phyloP scores from a whole-genome alignment of 495 filamentous ascomycete genomes.

The Xeromyces bisporus region DNA sequence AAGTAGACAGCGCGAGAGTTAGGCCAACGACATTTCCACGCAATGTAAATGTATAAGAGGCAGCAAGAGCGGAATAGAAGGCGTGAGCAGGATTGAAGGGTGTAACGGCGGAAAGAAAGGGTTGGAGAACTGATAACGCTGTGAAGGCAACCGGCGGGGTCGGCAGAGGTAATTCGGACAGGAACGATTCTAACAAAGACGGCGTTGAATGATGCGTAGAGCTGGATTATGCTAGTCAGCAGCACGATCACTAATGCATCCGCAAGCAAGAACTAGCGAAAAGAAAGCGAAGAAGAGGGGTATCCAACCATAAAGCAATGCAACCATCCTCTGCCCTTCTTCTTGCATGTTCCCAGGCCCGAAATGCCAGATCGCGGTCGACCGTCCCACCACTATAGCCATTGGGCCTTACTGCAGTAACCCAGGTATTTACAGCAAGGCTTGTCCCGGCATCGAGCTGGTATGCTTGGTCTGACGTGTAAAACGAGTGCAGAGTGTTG shows the following conservation, averaged over 20 bases:
- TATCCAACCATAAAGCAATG: constrained; percentile 63
- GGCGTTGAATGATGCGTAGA: constrained; percentile 81
- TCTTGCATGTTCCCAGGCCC: constrained; percentile 94
- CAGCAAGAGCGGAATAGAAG: constrained; percentile 63
- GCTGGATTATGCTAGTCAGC: constrained; percentile 27
- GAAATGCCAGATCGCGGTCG: constrained; percentile 57
- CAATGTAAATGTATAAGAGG: constrained; percentile 66
- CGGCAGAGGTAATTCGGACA: constrained; percentile 59
- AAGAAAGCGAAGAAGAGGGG: constrained; percentile 1
- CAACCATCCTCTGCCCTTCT: constrained; percentile 91
- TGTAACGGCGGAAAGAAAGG: constrained; percentile 75
- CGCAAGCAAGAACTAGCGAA: not conserved
- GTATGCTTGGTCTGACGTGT: constrained; percentile 65
- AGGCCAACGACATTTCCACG: constrained; percentile 62
- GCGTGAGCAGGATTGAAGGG: constrained; percentile 76
- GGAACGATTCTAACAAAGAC: constrained; percentile 65
- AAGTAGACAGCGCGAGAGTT: constrained; percentile 61
- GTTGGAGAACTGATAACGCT: constrained; percentile 59
- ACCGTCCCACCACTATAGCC: constrained; percentile 58
- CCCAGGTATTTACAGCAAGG: constrained; percentile 88
- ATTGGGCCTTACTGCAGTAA: constrained; percentile 52
- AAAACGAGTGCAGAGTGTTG: constrained; percentile 79
- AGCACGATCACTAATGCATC: no score
- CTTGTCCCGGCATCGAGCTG: constrained; percentile 80
- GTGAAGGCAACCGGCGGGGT: constrained; percentile 58